phyloP scores from a whole-genome alignment of 768 basidiomycete genomes.

The Glaciozyma antarctica region DNA sequence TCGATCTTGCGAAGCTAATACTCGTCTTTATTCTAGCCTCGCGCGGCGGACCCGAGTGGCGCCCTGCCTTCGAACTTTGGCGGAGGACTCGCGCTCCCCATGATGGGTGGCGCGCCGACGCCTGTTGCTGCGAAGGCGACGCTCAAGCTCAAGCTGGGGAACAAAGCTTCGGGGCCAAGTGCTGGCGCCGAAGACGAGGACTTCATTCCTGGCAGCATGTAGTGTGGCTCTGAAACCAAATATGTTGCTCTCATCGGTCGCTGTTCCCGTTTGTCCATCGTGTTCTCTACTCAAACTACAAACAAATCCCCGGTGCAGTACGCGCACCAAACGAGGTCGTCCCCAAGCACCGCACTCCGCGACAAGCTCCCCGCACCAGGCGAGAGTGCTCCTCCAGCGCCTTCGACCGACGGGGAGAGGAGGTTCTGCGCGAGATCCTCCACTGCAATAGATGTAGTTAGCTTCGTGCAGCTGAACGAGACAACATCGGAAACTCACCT shows the following conservation, averaged over 20 bases:
- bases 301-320: not conserved
- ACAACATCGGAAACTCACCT: too few relatives aligned
- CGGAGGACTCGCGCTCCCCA: constrained; percentile 21
- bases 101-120: constrained; percentile 14
- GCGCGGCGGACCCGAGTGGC: constrained; percentile 6
- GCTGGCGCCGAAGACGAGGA: too few relatives aligned
- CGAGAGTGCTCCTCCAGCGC: constrained; percentile 1
- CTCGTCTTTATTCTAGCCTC: constrained; percentile 1
- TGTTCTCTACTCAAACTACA: not conserved
- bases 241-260: too few relatives aligned
- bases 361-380: not conserved
- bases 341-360: constrained; percentile 13
- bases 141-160: constrained; percentile 24
- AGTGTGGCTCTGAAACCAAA: too few relatives aligned
- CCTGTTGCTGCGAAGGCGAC: constrained; percentile 13
- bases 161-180: too few relatives aligned
- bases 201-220: too few relatives aligned
- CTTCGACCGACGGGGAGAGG: not conserved
- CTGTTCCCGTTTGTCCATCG: too few relatives aligned
- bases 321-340: constrained; percentile 19
- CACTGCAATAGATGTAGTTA: not conserved
- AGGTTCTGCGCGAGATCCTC: not conserved
- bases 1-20: not conserved
- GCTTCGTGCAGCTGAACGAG: too few relatives aligned
- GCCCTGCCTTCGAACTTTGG: constrained; percentile 25